These are phyloP conservation scores for Tulasnella calospora DNA, from an alignment of 768 basidiomycete species.

Conservation along the genomic window DNA sequence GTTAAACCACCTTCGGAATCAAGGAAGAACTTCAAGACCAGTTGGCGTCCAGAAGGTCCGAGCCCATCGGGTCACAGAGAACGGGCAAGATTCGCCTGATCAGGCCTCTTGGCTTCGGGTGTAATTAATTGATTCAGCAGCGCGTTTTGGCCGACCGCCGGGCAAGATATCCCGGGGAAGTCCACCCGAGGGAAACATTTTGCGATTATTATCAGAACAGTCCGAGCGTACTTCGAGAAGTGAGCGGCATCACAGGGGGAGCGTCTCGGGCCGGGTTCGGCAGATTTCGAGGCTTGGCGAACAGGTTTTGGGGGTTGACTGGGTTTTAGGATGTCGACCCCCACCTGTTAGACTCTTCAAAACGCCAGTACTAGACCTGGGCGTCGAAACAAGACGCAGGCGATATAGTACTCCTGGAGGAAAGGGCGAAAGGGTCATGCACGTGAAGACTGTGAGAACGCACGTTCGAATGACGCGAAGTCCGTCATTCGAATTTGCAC, in stretches of 20 bases:
- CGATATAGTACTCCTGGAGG: background rate
- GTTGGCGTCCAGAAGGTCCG: background rate
- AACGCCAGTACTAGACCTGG: no score
- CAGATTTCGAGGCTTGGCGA: background rate
- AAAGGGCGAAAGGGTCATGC: background rate
- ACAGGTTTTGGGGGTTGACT: background rate
- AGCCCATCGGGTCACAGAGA: background rate
- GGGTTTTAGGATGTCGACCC: background rate
- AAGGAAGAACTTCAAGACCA: background rate
- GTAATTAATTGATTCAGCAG: background rate
- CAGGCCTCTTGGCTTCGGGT: background rate
- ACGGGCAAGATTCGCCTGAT: background rate
- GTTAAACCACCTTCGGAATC: background rate
- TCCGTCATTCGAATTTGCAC: slow-evolving; percentile 4
- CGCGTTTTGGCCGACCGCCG: background rate
- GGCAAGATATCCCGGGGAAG: background rate
- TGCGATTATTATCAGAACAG: background rate
- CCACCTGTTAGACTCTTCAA: background rate
- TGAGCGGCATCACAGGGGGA: background rate
- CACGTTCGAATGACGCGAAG: slow-evolving; percentile 3
- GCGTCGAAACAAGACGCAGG: no score
- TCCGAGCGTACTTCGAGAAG: background rate
- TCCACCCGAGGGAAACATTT: background rate
- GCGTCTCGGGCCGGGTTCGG: background rate
- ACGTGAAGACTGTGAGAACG: slow-evolving; percentile 2